phyloP scores from a whole-genome alignment of 2,329 filamentous ascomycete species.

The Zymoseptoria passerinii region DNA sequence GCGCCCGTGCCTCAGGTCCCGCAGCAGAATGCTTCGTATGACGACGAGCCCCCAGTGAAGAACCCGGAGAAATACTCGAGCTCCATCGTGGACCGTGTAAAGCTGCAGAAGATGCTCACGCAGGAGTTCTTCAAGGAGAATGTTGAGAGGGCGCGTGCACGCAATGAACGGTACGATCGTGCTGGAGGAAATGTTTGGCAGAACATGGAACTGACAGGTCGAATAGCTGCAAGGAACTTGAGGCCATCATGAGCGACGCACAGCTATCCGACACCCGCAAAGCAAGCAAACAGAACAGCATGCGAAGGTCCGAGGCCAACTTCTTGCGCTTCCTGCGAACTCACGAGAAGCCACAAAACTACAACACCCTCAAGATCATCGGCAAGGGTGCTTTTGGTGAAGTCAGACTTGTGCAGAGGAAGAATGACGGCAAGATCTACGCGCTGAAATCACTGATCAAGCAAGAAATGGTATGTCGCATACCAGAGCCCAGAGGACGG shows the following conservation, averaged over 20 bases:
- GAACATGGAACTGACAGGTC: constrained; percentile 7
- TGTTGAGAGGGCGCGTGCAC: constrained; percentile 87
- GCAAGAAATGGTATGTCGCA: constrained; percentile 69
- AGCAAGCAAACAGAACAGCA: constrained; percentile 74
- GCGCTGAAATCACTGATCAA: constrained; percentile 98
- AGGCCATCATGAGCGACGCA: constrained; percentile 72
- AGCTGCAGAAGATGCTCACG: constrained; percentile 57
- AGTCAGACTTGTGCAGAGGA: constrained; percentile 94
- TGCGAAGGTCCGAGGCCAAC: constrained; percentile 80
- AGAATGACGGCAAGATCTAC: constrained; percentile 92
- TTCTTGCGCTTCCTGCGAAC: constrained; percentile 92
- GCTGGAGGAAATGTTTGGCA: neutral
- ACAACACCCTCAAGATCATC: constrained; percentile 94
- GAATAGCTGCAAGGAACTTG: constrained; percentile 78
- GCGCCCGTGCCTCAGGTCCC: constrained; percentile 51
- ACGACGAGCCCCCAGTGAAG: constrained; percentile 65
- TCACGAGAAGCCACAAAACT: constrained; percentile 88
- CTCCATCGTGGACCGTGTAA: constrained; percentile 66
- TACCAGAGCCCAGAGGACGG: neutral
- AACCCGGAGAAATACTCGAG: constrained; percentile 83
- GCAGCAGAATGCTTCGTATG: constrained; percentile 33
- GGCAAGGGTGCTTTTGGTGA: constrained; percentile 98
- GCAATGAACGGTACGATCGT: constrained; percentile 72
- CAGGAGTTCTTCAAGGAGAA: constrained; percentile 94
- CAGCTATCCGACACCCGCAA: constrained; percentile 67